Evolutionary conservation across 768 basidiomycete genomes (phyloP).

Genomic region (Tulasnella sp.): DNA sequence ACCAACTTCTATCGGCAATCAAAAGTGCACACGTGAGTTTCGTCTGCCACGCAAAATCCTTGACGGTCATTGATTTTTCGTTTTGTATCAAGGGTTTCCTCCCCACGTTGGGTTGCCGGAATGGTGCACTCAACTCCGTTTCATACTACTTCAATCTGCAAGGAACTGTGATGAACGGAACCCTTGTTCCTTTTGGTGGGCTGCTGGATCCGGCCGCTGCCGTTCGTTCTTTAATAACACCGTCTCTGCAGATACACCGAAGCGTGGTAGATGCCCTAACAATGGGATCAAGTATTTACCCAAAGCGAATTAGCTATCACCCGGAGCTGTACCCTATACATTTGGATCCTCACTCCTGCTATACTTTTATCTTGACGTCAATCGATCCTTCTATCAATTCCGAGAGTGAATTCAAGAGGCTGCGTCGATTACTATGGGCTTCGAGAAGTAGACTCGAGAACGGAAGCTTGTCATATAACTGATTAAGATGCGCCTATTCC

Average conservation of each 20-base stretch:
- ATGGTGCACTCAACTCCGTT: conserved; percentile 50
- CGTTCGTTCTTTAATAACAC: background rate
- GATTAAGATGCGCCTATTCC: no score
- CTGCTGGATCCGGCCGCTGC: background rate
- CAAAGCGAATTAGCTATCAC: background rate
- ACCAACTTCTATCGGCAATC: background rate
- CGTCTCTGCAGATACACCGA: background rate
- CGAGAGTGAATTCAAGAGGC: no score
- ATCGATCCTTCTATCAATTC: no score
- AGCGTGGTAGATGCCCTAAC: background rate
- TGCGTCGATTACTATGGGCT: no score
- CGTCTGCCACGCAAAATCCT: no score
- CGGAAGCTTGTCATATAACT: background rate
- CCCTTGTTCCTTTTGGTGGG: conserved; percentile 14
- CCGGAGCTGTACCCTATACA: background rate
- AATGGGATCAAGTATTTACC: background rate
- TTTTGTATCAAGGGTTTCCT: conserved; percentile 49
- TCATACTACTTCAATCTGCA: conserved; percentile 57
- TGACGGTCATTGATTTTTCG: background rate
- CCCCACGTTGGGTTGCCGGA: conserved; percentile 53
- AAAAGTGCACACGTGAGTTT: background rate
- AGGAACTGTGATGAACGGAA: conserved; percentile 65
- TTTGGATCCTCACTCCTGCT: no score
- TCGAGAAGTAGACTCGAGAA: no score
- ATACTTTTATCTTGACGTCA: no score